Evolutionary conservation across 805 yeast species (phyloP).

Genomic region (Jamesozyma rosinii): DNA sequence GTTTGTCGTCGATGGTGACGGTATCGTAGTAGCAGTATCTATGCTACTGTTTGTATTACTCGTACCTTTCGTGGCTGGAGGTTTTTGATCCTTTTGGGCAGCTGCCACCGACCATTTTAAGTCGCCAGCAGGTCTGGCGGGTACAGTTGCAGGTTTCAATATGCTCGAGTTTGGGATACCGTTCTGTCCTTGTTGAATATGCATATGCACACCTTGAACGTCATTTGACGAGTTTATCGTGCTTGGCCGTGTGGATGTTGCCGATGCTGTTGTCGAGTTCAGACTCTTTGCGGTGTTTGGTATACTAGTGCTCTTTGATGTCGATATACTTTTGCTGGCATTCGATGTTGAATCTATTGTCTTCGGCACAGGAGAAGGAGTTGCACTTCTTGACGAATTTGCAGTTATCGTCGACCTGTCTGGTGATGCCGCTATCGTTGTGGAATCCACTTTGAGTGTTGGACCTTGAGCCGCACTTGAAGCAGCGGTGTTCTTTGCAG

Average conservation of each 20-base stretch:
- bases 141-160: slow-evolving; percentile 46
- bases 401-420: slow-evolving; percentile 6
- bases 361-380: slow-evolving; percentile 3
- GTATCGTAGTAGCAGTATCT: not conserved
- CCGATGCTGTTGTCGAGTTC: slow-evolving; percentile 7
- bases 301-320: slow-evolving; percentile 4
- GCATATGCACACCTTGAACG: slow-evolving; percentile 18
- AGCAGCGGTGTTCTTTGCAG: slow-evolving; percentile 20
- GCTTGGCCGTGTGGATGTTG: slow-evolving; percentile 13
- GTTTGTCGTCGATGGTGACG: slow-evolving; percentile 2
- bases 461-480: slow-evolving; percentile 10
- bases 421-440: slow-evolving; percentile 3
- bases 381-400: slow-evolving; percentile 1
- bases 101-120: slow-evolving; percentile 51
- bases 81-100: slow-evolving; percentile 28
- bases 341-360: not conserved
- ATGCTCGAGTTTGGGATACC: slow-evolving; percentile 28
- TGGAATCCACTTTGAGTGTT: slow-evolving; percentile 6
- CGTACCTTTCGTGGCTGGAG: slow-evolving; percentile 1
- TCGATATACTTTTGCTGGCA: not conserved
- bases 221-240: slow-evolving; percentile 5
- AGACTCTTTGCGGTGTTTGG: not conserved
- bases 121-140: slow-evolving; percentile 45
- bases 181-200: slow-evolving; percentile 26
- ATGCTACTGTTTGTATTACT: not conserved